Percentiles rank a stretch among this genome's conserved stretches.
These are phyloP conservation scores for Phaeodactylum tricornutum DNA, from an alignment of 108 stramenopile genomes.

Conservation along the genomic window DNA sequence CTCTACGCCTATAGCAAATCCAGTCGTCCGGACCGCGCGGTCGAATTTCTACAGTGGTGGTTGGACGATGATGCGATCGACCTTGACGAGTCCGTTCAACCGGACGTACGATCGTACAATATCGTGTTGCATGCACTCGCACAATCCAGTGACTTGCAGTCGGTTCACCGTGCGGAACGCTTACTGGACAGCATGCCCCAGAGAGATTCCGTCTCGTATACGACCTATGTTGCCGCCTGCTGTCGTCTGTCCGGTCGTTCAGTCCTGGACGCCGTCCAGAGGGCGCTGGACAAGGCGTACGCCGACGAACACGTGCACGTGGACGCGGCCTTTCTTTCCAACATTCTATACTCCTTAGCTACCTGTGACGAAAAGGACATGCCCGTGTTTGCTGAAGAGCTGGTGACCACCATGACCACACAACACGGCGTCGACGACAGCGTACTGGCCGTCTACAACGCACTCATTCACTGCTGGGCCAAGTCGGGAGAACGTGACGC, in stretches of 20 bases:
- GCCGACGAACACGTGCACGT: not conserved
- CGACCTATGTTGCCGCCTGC: conserved; percentile 1
- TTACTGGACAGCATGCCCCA: conserved; percentile 2
- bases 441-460: conserved; percentile 11
- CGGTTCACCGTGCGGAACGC: not conserved
- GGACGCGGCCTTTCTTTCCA: conserved; percentile 4
- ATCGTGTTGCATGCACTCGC: conserved; percentile 17
- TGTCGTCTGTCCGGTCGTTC: not conserved
- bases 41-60: conserved; percentile 8
- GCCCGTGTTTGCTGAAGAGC: conserved; percentile 2
- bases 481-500: conserved; percentile 4
- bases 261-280: not conserved
- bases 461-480: conserved; percentile 12
- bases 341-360: conserved; percentile 7
- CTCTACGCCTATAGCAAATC: conserved; percentile 34
- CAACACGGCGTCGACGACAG: too few relatives aligned
- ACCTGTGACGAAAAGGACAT: conserved; percentile 1
- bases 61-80: not conserved
- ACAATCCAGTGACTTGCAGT: not conserved
- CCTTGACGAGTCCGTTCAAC: conserved; percentile 7
- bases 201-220: conserved; percentile 4
- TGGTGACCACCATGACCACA: too few relatives aligned
- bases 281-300: not conserved
- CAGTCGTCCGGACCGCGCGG: conserved; percentile 13
- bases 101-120: conserved; percentile 15